Conservation (phyloP, 1,284 basidiomycete genomes). For the Chalciporus sp. region DNA sequence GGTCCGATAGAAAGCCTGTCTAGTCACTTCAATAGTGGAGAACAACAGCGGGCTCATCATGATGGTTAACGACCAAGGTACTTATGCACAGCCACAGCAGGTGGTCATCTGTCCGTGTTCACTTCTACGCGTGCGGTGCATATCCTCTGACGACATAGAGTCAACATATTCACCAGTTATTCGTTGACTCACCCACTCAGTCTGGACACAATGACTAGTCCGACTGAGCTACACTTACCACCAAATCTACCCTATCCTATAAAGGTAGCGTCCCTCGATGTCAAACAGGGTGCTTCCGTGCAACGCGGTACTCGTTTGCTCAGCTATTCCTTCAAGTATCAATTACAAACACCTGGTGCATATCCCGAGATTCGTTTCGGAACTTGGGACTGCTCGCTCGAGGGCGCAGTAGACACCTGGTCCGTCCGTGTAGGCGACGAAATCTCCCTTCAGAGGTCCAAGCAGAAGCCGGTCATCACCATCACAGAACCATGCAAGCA, state of each 20-base stretch:
- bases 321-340: constrained; percentile 75
- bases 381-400: constrained; percentile 85
- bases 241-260: constrained; percentile 77
- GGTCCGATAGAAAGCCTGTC: constrained; percentile 79
- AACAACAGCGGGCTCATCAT: constrained; percentile 55
- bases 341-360: constrained; percentile 42
- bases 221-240: constrained; percentile 72
- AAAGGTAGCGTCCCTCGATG: constrained; percentile 68
- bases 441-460: constrained; percentile 57
- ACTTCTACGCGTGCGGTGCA: not conserved
- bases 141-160: constrained; percentile 19
- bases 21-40: constrained; percentile 82
- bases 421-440: constrained; percentile 59
- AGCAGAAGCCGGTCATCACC: constrained; percentile 59
- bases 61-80: constrained; percentile 5
- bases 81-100: constrained; percentile 25
- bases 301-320: constrained; percentile 74
- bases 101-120: not conserved
- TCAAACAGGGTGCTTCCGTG: constrained; percentile 46
- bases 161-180: not conserved
- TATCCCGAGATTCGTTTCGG: constrained; percentile 74
- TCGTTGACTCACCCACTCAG: not conserved
- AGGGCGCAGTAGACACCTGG: constrained; percentile 74
- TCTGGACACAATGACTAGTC: constrained; percentile 39
- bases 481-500: constrained; percentile 91